These are phyloP conservation scores for Fusarium ramigenum DNA, from an alignment of 2,329 filamentous ascomycete species.

Conservation along the genomic window DNA sequence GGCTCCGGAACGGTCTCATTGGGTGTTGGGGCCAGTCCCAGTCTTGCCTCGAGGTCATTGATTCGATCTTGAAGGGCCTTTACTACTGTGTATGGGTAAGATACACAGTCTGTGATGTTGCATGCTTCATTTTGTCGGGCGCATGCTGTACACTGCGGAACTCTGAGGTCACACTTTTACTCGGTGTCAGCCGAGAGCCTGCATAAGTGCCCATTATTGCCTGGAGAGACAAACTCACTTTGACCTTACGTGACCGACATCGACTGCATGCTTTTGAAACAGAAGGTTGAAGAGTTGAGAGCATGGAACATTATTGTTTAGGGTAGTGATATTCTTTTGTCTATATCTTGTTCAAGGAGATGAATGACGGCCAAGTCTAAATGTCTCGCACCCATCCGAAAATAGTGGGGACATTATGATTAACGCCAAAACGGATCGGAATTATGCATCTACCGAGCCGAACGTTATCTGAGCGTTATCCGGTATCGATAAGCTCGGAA, in stretches of 20 bases:
- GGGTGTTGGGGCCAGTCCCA: background rate
- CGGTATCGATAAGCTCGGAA: background rate
- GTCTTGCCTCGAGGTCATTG: background rate
- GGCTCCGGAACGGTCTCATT: background rate
- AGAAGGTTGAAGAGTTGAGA: background rate
- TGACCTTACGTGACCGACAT: slow-evolving; percentile 1
- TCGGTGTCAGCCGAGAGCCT: slow-evolving; percentile 7
- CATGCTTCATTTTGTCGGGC: background rate
- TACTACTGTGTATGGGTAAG: rapidly evolving
- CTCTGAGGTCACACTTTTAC: background rate
- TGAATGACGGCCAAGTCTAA: background rate
- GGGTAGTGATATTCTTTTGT: background rate
- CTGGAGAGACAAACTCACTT: background rate
- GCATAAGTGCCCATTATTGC: too few relatives aligned
- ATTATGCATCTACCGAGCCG: background rate
- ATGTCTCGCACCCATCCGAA: background rate
- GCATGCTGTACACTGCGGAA: background rate
- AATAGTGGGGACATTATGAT: background rate
- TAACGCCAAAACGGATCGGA: background rate
- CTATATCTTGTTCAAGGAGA: rapidly evolving
- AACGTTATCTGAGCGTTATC: background rate
- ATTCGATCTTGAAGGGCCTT: background rate
- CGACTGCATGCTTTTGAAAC: background rate
- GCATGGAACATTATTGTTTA: background rate
- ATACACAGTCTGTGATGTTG: background rate